phyloP scores from a whole-genome alignment of 257 asterid species.

The Petunia secreta region DNA sequence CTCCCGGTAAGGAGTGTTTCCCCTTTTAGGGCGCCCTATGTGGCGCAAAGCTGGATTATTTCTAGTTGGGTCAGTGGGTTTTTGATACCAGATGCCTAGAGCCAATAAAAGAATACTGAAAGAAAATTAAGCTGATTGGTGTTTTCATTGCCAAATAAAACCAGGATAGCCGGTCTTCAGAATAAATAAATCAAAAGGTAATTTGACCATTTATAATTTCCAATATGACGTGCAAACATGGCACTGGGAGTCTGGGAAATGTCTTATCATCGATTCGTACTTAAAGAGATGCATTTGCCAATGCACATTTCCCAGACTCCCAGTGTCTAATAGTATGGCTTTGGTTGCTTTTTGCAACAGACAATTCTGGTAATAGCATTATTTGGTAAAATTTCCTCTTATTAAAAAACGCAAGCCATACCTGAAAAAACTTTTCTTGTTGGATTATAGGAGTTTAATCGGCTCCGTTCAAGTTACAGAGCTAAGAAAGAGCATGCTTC shows the following conservation, averaged over 20 bases:
- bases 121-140: not conserved
- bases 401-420: not conserved
- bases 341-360: not conserved
- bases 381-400: not conserved
- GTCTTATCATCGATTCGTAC: not conserved
- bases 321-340: not conserved
- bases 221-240: not conserved
- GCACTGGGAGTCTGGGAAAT: not conserved
- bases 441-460: conserved; percentile 71
- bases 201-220: not conserved
- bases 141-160: conserved; percentile 12
- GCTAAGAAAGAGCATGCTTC: conserved; percentile 98
- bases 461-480: conserved; percentile 85
- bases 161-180: not conserved
- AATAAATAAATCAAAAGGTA: too few relatives aligned
- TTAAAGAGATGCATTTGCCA: not conserved
- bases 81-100: too few relatives aligned
- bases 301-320: not conserved
- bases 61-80: too few relatives aligned
- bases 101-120: not conserved
- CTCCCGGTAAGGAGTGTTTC: too few relatives aligned
- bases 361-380: conserved; percentile 2
- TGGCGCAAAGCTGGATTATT: too few relatives aligned
- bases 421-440: conserved; percentile 21
- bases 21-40: too few relatives aligned